phyloP scores from a whole-genome alignment of 2,329 filamentous ascomycete species.

The Seiridium unicorne region DNA sequence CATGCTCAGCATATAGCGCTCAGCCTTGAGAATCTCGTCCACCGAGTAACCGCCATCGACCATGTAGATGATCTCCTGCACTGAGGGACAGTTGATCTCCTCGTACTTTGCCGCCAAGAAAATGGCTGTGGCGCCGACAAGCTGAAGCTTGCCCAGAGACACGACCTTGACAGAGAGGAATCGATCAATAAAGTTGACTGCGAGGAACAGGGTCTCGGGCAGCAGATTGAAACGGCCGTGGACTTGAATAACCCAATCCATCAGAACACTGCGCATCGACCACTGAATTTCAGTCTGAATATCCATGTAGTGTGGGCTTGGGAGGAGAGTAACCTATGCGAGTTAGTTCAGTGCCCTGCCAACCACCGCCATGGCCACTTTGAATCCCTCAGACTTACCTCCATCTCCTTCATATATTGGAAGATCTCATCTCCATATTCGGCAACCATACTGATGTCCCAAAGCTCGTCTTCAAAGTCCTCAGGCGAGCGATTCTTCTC shows the following conservation, averaged over 20 bases:
- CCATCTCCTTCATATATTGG: conserved; percentile 82
- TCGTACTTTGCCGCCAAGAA: conserved; percentile 98
- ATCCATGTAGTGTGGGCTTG: conserved; percentile 94
- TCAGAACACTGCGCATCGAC: conserved; percentile 96
- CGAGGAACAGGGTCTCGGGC: conserved; percentile 91
- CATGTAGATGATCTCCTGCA: conserved; percentile 97
- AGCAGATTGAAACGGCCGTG: conserved; percentile 88
- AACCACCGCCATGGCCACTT: neutral
- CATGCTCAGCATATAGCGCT: conserved; percentile 98
- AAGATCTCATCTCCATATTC: conserved; percentile 98
- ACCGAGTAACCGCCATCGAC: conserved; percentile 86
- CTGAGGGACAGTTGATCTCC: conserved; percentile 95
- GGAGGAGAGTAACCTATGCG: conserved; percentile 70
- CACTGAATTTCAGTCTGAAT: conserved; percentile 96
- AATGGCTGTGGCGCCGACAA: conserved; percentile 93
- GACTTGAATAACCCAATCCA: conserved; percentile 98
- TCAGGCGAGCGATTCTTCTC: conserved; percentile 64
- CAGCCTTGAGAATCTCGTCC: conserved; percentile 94
- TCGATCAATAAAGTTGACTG: conserved; percentile 95
- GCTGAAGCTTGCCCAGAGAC: conserved; percentile 89
- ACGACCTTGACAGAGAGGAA: conserved; percentile 95
- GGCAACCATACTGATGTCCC: conserved; percentile 96
- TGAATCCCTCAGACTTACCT: conserved; percentile 59
- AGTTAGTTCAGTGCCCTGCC: neutral
- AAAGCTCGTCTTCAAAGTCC: conserved; percentile 83